These are phyloP conservation scores for Craterostigma plantagineum DNA, from an alignment of 257 asterid genomes.

Conservation along the genomic window DNA sequence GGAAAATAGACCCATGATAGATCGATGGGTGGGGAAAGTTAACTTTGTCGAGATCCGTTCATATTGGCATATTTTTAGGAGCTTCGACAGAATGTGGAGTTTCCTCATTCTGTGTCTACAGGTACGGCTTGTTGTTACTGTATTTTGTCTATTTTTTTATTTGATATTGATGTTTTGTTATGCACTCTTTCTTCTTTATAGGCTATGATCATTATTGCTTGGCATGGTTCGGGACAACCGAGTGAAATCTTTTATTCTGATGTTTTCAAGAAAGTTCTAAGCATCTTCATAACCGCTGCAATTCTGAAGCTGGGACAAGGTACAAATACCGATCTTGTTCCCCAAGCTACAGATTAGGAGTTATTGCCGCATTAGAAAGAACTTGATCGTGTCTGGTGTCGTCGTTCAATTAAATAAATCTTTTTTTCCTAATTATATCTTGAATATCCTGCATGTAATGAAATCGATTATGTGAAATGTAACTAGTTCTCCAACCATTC, in stretches of 20 bases:
- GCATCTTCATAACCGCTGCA: conserved; percentile 95
- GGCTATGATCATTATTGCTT: conserved; percentile 98
- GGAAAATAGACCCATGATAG: conserved; percentile 46
- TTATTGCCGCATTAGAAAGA: neutral
- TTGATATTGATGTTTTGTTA: conserved; percentile 14
- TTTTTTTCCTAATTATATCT: conserved; percentile 4
- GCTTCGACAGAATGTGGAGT: conserved; percentile 99
- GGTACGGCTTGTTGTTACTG: conserved; percentile 28
- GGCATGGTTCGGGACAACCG: conserved; percentile 73
- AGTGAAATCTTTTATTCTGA: conserved; percentile 35
- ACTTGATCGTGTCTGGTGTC: no score
- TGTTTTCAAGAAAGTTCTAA: conserved; percentile 78
- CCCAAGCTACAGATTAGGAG: neutral
- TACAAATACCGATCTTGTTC: conserved; percentile 8
- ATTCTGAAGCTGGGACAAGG: conserved; percentile 96
- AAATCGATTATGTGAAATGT: neutral
- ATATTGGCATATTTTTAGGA: conserved; percentile 86
- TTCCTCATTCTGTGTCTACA: conserved; percentile 93
- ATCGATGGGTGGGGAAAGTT: conserved; percentile 96
- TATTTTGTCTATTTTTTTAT: conserved; percentile 7
- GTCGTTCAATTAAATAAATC: no score
- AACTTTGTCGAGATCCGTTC: conserved; percentile 97
- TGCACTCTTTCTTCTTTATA: conserved; percentile 14
- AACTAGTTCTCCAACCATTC: no score
- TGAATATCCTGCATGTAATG: neutral